Evolutionary conservation across 192 early-diverging fungal species (phyloP).

Genomic region (Tieghemiomyces parasiticus): DNA sequence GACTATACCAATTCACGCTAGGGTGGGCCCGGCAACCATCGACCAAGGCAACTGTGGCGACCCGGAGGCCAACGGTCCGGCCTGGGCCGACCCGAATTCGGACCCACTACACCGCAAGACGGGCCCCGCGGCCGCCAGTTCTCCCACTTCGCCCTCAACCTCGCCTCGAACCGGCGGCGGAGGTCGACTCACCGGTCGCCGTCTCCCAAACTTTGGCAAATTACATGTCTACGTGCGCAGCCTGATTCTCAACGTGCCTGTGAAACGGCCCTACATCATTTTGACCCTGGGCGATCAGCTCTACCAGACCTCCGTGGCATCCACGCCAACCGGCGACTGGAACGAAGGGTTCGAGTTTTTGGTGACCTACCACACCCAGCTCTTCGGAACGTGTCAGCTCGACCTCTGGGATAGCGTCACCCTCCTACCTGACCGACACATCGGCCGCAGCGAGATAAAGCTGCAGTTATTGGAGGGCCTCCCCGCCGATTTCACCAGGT

Average conservation of each 20-base stretch:
- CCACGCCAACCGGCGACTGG: constrained; percentile 39
- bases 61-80: no score
- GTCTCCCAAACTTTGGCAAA: constrained; percentile 11
- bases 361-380: constrained; percentile 54
- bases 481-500: constrained; percentile 49
- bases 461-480: constrained; percentile 40
- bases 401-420: constrained; percentile 51
- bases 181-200: not conserved
- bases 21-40: no score
- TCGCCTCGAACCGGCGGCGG: not conserved
- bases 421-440: constrained; percentile 41
- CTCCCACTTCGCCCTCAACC: no score
- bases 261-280: constrained; percentile 46
- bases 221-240: constrained; percentile 45
- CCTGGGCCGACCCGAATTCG: no score
- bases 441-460: constrained; percentile 54
- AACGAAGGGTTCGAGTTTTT: constrained; percentile 55
- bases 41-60: no score
- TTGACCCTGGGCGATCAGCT: constrained; percentile 47
- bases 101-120: no score
- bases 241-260: constrained; percentile 35
- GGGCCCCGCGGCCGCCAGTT: no score
- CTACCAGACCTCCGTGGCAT: constrained; percentile 44
- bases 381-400: constrained; percentile 53
- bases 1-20: not conserved